Evolutionary conservation across 2,329 filamentous ascomycete species (phyloP).

Genomic region (Diaporthe batatas): DNA sequence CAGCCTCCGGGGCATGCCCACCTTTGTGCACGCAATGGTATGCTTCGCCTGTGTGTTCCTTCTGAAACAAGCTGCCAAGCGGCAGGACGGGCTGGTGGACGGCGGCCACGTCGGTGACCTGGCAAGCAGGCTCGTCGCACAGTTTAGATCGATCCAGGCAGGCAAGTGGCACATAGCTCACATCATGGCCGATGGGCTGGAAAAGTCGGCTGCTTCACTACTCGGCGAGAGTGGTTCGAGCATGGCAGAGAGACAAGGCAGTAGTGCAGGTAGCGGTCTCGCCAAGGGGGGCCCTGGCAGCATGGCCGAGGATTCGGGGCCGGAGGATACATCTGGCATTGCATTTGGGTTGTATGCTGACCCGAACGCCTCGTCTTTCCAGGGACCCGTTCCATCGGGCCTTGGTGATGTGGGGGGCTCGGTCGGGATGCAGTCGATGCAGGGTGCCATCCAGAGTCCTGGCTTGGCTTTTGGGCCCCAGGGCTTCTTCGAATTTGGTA

Average conservation of each 20-base stretch:
- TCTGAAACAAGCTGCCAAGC: slow-evolving; percentile 60
- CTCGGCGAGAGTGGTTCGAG: neutral
- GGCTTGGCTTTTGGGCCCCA: slow-evolving; percentile 20
- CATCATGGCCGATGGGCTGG: slow-evolving; percentile 60
- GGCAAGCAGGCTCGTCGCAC: slow-evolving; percentile 53
- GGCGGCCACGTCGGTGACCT: slow-evolving; percentile 54
- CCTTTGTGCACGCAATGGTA: slow-evolving; percentile 66
- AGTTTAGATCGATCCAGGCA: slow-evolving; percentile 56
- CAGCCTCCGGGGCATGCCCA: slow-evolving; percentile 58
- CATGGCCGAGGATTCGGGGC: slow-evolving; percentile 17
- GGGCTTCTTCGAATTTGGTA: slow-evolving; percentile 14
- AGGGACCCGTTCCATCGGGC: neutral
- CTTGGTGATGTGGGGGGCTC: slow-evolving; percentile 12
- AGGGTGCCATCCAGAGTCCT: slow-evolving; percentile 3
- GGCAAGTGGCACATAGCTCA: slow-evolving; percentile 61
- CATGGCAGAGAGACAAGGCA: neutral
- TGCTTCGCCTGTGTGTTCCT: slow-evolving; percentile 67
- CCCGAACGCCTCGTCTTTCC: slow-evolving; percentile 5
- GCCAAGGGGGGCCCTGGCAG: neutral
- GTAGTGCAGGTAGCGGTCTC: neutral
- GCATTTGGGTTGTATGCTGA: slow-evolving; percentile 12
- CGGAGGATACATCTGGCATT: slow-evolving; percentile 8
- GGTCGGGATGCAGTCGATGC: slow-evolving; percentile 16
- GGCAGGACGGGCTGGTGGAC: slow-evolving; percentile 54
- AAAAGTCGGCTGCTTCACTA: slow-evolving; percentile 46